phyloP scores from a whole-genome alignment of 176 grass and related monocot species.

The Triticum urartu region DNA sequence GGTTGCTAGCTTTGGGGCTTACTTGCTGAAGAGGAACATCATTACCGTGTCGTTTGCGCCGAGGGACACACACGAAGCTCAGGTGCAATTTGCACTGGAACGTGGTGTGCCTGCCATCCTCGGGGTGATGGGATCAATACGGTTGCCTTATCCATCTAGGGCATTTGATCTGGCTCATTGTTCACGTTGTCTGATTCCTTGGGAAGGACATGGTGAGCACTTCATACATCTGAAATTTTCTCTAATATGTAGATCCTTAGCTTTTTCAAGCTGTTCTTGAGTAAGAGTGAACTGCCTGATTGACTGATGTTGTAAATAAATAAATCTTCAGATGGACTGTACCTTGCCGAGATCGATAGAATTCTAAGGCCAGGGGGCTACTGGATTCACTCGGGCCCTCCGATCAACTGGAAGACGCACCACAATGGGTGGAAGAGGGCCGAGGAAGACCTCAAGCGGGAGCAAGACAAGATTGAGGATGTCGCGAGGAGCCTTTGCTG shows the following conservation, averaged over 20 bases:
- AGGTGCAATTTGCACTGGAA: conserved; percentile 94
- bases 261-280: conserved; percentile 18
- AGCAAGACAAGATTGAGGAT: conserved; percentile 87
- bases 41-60: conserved; percentile 92
- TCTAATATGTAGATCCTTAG: not conserved
- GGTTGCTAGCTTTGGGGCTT: conserved; percentile 98
- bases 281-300: conserved; percentile 1
- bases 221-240: conserved; percentile 5
- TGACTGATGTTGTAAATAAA: conserved; percentile 1
- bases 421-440: conserved; percentile 77
- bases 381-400: conserved; percentile 88
- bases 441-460: conserved; percentile 74
- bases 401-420: conserved; percentile 90
- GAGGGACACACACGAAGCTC: conserved; percentile 89
- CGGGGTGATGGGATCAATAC: conserved; percentile 76
- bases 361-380: conserved; percentile 93
- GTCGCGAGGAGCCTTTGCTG: conserved; percentile 77
- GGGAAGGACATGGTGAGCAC: conserved; percentile 63
- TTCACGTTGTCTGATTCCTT: conserved; percentile 88
- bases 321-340: conserved; percentile 71
- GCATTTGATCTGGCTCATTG: conserved; percentile 98
- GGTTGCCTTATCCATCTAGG: conserved; percentile 87
- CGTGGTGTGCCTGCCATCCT: conserved; percentile 94
- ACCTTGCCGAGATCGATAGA: conserved; percentile 83
- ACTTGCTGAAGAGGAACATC: conserved; percentile 82